A percentile compares a stretch with the other conserved stretches of the same genome.
These are phyloP conservation scores for Macrolepiota albuminosa DNA, from an alignment of 768 basidiomycete genomes.

Conservation along the genomic window DNA sequence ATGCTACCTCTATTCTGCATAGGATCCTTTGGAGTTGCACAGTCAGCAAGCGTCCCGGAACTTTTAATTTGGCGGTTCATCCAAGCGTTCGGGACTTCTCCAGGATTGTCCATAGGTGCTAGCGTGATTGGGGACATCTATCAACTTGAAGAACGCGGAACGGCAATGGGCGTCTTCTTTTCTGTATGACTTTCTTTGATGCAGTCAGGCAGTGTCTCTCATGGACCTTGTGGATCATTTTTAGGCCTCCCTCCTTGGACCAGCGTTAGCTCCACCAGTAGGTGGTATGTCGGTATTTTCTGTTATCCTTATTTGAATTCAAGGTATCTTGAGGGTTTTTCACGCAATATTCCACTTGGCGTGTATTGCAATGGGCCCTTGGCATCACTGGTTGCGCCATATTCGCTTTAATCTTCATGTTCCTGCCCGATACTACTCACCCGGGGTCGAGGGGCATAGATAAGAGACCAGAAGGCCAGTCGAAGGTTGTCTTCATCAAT, in stretches of 20 bases:
- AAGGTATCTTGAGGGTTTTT: constrained; percentile 30
- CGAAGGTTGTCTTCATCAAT: constrained; percentile 46
- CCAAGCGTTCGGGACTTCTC: constrained; percentile 61
- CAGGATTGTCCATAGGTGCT: constrained; percentile 44
- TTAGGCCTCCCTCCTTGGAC: constrained; percentile 52
- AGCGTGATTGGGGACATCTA: constrained; percentile 61
- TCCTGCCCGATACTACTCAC: constrained; percentile 67
- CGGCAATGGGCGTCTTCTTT: constrained; percentile 33
- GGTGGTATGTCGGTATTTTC: constrained; percentile 35
- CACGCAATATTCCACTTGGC: constrained; percentile 64
- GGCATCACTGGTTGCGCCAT: constrained; percentile 35
- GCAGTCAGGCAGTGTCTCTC: neutral
- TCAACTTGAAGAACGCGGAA: constrained; percentile 49
- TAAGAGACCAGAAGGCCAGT: constrained; percentile 24
- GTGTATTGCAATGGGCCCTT: constrained; percentile 47
- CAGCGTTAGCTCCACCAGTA: constrained; percentile 53
- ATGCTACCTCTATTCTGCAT: constrained; percentile 54
- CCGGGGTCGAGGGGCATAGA: constrained; percentile 55
- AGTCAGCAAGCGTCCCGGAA: constrained; percentile 32
- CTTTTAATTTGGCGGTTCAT: constrained; percentile 57
- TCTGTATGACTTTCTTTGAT: constrained; percentile 18
- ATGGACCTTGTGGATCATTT: neutral
- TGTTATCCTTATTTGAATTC: neutral
- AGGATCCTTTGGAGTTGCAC: constrained; percentile 55
- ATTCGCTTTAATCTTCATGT: constrained; percentile 34